Evolutionary conservation across 106 monocot genomes (phyloP), one percentile per base, ranked within the genome.

Genomic region (Apostasia shenzhenica): DNA sequence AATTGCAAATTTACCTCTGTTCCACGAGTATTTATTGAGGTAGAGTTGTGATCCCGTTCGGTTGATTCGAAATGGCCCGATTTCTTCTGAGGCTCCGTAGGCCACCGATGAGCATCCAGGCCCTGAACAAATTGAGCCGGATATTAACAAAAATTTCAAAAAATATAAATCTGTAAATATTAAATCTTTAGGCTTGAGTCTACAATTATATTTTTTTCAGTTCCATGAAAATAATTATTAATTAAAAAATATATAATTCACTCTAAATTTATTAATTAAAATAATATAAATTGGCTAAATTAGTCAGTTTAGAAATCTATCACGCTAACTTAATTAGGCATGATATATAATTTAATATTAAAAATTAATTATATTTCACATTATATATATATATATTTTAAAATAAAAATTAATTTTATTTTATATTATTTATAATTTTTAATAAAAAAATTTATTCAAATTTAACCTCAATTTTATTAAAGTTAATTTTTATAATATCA

Each of bases 101-200:
- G 95, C 95, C 61, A 95, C 83, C 38, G 95, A 95, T 5, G 95
- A 95, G 74, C 95, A 95, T 45, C 95, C 95, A 0, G 95, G 95
- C 45, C 95, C 95, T 95, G 86, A n/a, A 61, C 3, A 41, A 72
- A 78, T 26, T 26, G 26, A 26, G 26, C 26, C 26, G 26, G 26
- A 26, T 26, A 26, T 26, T 26, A 26, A 26, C 26, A 26, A 26
- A 26, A 26, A 26, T 0, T 26, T 26, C 26, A 26, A 26, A 26
- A 26, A 26, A 26, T 26, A 26, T 26, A 26, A 26, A 26, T 26
- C 26, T 26, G 26, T 26, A 26, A 26, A 53, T 1, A 55, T 38
- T 53, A 38, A 6, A 40, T 10, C 3, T 41, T 57, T 55, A 8
- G 0, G 9, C 6, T n/a, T 38, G 12, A 5, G 5, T 12, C 40